Evolutionary conservation across 805 yeast species (phyloP).

Genomic region (Vanderwaltozyma verrucispora): DNA sequence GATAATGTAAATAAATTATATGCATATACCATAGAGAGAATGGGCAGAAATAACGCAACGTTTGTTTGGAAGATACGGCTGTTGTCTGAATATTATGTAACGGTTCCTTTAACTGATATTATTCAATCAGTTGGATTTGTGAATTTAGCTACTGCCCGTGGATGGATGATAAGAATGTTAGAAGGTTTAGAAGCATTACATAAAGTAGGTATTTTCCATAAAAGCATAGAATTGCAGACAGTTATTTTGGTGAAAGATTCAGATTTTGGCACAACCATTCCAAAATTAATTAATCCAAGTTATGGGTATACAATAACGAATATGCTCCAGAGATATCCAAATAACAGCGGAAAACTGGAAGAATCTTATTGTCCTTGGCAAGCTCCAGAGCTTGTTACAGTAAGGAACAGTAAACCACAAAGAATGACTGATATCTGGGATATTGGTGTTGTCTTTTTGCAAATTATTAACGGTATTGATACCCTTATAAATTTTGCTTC

Average conservation of each 20-base stretch:
- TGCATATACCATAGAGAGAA: slow-evolving; percentile 64
- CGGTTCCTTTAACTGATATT: slow-evolving; percentile 53
- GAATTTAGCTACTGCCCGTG: slow-evolving; percentile 65
- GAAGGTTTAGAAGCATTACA: slow-evolving; percentile 82
- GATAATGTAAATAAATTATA: slow-evolving; percentile 55
- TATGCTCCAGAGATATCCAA: slow-evolving; percentile 32
- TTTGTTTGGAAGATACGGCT: slow-evolving; percentile 59
- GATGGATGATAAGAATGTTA: slow-evolving; percentile 78
- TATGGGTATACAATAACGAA: slow-evolving; percentile 42
- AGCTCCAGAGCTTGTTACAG: slow-evolving; percentile 61
- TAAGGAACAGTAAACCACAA: slow-evolving; percentile 38
- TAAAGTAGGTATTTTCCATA: slow-evolving; percentile 75
- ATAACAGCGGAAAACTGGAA: slow-evolving; percentile 17
- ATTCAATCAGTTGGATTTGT: slow-evolving; percentile 57
- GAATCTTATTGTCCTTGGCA: slow-evolving; percentile 40
- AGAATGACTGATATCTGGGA: slow-evolving; percentile 92
- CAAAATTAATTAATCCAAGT: slow-evolving; percentile 51
- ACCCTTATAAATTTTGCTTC: slow-evolving; percentile 43
- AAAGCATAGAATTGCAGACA: slow-evolving; percentile 51
- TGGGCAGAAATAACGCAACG: slow-evolving; percentile 26
- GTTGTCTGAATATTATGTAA: slow-evolving; percentile 51
- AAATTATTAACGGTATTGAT: slow-evolving; percentile 52
- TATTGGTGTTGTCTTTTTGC: slow-evolving; percentile 67
- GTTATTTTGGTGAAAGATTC: slow-evolving; percentile 41
- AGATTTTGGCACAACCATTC: slow-evolving; percentile 43